Base-by-base conservation (phyloP, 805 yeast genomes). In the Priceomyces carsonii region DNA sequence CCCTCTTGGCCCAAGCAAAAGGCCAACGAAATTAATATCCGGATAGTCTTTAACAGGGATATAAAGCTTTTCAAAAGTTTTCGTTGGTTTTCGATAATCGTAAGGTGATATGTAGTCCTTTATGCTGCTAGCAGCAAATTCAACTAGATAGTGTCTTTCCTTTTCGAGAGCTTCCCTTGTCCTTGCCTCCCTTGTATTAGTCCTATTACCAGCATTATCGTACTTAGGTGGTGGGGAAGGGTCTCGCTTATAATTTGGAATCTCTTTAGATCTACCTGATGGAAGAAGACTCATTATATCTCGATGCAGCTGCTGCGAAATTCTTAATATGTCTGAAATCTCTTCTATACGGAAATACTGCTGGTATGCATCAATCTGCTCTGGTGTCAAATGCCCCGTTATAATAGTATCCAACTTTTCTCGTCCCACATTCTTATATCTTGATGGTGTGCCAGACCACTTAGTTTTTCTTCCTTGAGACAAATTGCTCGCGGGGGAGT, bases 211-310 rank as follows among this genome's bases (percentile, higher is more conserved):
- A 15, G 66, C 61, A 19, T 71, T 59, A 61, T 93, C 98, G 59
- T 93, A 93, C 38, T 76, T 77, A 1, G 99, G 99, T 2, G 96
- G 89, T 0, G 98, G 98, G 2, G 96, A 86, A 0, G 90, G 88
- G 2, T 95, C 86, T 41, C 78, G 47, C 33, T 54, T 47, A 45
- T 63, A 69, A 35, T 62, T 64, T 0, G 76, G 71, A 32, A 50
- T 46, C 4, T 35, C 26, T 4, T 38, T 40, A 15, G 38, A 36
- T 12, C 51, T 43, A 5, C 57, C 56, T 7, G 71, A 65, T 1
- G 82, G 82, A 8, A 75, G 65, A 10, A 75, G 61, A 23, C 72
- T 74, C 35, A 75, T 63, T n/a, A 73, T 59, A 10, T 72, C 58
- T 16, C 40, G 24, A 16, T 45, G 55, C 24, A 41, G 55, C 24